Evolutionary conservation across 2,329 filamentous ascomycete species (phyloP).

Genomic region (Fusarium chaquense): DNA sequence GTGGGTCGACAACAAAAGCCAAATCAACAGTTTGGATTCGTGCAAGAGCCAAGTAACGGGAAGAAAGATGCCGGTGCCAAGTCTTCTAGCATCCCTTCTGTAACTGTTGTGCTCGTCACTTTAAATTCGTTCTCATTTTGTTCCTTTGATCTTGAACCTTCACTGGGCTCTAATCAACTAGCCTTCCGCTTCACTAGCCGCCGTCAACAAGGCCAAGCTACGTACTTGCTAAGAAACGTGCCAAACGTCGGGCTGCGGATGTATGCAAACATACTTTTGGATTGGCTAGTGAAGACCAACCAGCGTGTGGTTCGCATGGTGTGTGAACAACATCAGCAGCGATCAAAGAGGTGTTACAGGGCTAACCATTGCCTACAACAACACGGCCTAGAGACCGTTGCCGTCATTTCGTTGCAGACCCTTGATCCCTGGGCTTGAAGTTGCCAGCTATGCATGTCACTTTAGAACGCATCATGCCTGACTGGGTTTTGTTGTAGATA

Average conservation of each 20-base stretch:
- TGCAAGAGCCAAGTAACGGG: slow-evolving; percentile 19
- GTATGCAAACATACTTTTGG: slow-evolving; percentile 37
- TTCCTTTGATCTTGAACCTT: slow-evolving; percentile 14
- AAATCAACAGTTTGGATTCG: slow-evolving; percentile 13
- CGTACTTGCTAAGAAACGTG: slow-evolving; percentile 13
- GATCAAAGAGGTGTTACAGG: slow-evolving; percentile 13
- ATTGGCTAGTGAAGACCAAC: slow-evolving; percentile 16
- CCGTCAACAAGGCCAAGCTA: slow-evolving; percentile 6
- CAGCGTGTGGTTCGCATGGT: background rate
- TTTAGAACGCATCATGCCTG: slow-evolving; percentile 10
- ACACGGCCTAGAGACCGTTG: slow-evolving; percentile 13
- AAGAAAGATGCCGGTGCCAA: slow-evolving; percentile 25
- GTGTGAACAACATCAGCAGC: slow-evolving; percentile 4
- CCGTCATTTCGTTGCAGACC: slow-evolving; percentile 24
- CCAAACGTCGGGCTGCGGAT: slow-evolving; percentile 22
- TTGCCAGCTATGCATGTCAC: slow-evolving; percentile 38
- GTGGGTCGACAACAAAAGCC: slow-evolving; percentile 21
- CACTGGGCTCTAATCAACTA: slow-evolving; percentile 3
- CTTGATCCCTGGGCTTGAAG: slow-evolving; percentile 4
- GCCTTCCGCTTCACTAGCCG: slow-evolving; percentile 7
- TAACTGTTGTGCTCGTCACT: background rate
- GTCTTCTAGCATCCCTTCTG: slow-evolving; percentile 5
- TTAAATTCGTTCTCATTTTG: slow-evolving; percentile 1
- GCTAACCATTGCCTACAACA: background rate
- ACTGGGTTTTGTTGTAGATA: background rate